Percentiles rank a stretch among this genome's conserved stretches.
Conservation (phyloP, 2,329 filamentous ascomycete species). For the Gaeumannomyces tritici region DNA sequence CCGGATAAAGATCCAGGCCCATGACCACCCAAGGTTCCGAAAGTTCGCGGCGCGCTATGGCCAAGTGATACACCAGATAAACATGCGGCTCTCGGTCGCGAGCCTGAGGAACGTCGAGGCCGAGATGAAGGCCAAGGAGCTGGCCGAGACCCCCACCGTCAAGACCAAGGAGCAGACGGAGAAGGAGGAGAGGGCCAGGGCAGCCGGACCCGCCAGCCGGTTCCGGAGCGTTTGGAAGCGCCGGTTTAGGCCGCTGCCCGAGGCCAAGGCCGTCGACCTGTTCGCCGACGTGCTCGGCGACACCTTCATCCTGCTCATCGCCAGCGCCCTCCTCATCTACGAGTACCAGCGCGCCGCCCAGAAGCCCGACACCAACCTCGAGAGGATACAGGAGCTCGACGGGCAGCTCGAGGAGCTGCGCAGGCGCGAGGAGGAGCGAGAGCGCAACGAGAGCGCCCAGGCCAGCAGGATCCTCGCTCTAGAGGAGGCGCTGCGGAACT, state of each 20-base stretch:
- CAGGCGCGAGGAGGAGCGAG: conserved; percentile 38
- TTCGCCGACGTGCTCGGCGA: conserved; percentile 59
- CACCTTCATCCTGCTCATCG: conserved; percentile 51
- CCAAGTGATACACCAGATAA: conserved; percentile 55
- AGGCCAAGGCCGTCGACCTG: conserved; percentile 55
- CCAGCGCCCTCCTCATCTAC: conserved; percentile 46
- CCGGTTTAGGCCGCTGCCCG: conserved; percentile 53
- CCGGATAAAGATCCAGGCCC: conserved; percentile 55
- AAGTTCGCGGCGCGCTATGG: conserved; percentile 51
- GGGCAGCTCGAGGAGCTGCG: conserved; percentile 38
- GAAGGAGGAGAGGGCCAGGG: conserved; percentile 41
- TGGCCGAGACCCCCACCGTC: conserved; percentile 53
- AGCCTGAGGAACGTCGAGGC: conserved; percentile 47
- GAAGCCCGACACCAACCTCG: conserved; percentile 49
- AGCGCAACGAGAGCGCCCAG: conserved; percentile 34
- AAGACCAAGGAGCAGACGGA: conserved; percentile 53
- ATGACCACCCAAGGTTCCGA: conserved; percentile 54
- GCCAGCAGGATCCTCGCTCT: conserved; percentile 38
- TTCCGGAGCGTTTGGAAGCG: conserved; percentile 47
- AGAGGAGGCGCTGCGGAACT: conserved; percentile 40
- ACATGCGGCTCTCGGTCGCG: conserved; percentile 55
- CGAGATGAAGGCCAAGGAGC: conserved; percentile 49
- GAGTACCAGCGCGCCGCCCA: conserved; percentile 50
- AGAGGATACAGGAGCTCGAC: conserved; percentile 41
- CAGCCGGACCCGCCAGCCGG: conserved; percentile 12